Percentiles rank a stretch among this genome's conserved stretches.
These are phyloP conservation scores for Corymbia calophylla DNA, from an alignment of 441 rosid species.

Conservation along the genomic window DNA sequence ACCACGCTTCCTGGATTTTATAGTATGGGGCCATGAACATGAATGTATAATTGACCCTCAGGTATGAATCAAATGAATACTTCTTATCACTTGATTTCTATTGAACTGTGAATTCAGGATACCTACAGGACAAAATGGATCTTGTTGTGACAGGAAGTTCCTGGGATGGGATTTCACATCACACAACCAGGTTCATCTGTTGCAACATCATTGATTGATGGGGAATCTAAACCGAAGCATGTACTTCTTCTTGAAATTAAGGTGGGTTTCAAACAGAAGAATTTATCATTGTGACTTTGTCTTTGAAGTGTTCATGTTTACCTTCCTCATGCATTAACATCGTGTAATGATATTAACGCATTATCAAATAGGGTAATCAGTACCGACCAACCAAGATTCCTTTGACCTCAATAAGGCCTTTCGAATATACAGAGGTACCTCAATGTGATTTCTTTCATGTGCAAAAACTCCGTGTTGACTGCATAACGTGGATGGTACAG, in stretches of 20 bases:
- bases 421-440: slow-evolving; percentile 85
- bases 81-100: neutral
- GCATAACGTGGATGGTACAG: slow-evolving; percentile 37
- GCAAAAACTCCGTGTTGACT: slow-evolving; percentile 3
- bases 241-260: slow-evolving; percentile 95
- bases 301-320: neutral
- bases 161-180: slow-evolving; percentile 99
- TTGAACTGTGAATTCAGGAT: neutral
- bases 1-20: slow-evolving; percentile 89
- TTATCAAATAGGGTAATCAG: slow-evolving; percentile 66
- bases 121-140: slow-evolving; percentile 9
- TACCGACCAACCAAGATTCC: slow-evolving; percentile 98
- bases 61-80: slow-evolving; percentile 32
- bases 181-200: slow-evolving; percentile 98
- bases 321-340: neutral
- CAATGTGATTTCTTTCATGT: neutral
- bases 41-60: slow-evolving; percentile 95
- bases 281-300: neutral
- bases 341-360: slow-evolving; percentile 6
- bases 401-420: slow-evolving; percentile 91
- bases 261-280: slow-evolving; percentile 29
- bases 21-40: slow-evolving; percentile 99
- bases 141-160: slow-evolving; percentile 70
- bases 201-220: slow-evolving; percentile 96
- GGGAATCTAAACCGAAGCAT: slow-evolving; percentile 97